Conservation (phyloP, 2,329 filamentous ascomycete genomes). For the Aspergillus ustus region DNA sequence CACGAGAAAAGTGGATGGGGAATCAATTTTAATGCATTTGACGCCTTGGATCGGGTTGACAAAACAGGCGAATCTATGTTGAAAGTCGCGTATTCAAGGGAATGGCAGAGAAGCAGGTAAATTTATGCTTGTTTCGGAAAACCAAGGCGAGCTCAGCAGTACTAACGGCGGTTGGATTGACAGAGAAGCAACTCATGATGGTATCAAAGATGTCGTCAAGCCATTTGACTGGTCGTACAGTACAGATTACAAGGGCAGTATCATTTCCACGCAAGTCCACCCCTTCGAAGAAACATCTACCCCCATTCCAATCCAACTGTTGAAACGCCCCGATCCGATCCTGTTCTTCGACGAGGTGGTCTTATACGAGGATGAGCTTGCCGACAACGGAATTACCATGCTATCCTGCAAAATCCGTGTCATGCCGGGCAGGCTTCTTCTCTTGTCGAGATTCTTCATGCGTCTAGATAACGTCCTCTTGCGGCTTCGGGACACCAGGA, state of each 20-base stretch:
- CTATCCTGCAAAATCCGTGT: conserved; percentile 90
- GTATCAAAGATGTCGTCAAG: conserved; percentile 91
- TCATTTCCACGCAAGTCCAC: conserved; percentile 44
- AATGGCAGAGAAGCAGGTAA: conserved; percentile 76
- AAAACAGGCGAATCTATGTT: conserved; percentile 92
- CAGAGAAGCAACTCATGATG: conserved; percentile 78
- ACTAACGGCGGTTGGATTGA: conserved; percentile 43
- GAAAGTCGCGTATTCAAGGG: conserved; percentile 87
- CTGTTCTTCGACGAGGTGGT: conserved; percentile 96
- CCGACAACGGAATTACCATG: conserved; percentile 94
- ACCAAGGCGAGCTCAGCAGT: not conserved
- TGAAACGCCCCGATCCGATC: conserved; percentile 89
- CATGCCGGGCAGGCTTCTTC: conserved; percentile 84
- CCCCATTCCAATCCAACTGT: conserved; percentile 80
- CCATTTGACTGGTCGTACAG: conserved; percentile 99
- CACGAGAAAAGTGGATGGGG: conserved; percentile 78
- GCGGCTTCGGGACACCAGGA: conserved; percentile 82
- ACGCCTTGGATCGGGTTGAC: conserved; percentile 87
- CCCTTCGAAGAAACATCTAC: conserved; percentile 52
- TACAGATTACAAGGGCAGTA: conserved; percentile 80
- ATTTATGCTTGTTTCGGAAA: not conserved
- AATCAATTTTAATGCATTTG: conserved; percentile 80
- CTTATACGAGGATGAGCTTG: conserved; percentile 95
- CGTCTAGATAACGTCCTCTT: conserved; percentile 88
- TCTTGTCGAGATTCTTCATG: conserved; percentile 89